phyloP scores from a whole-genome alignment of 208 protist genomes.

The Trypanosoma lewisi region DNA sequence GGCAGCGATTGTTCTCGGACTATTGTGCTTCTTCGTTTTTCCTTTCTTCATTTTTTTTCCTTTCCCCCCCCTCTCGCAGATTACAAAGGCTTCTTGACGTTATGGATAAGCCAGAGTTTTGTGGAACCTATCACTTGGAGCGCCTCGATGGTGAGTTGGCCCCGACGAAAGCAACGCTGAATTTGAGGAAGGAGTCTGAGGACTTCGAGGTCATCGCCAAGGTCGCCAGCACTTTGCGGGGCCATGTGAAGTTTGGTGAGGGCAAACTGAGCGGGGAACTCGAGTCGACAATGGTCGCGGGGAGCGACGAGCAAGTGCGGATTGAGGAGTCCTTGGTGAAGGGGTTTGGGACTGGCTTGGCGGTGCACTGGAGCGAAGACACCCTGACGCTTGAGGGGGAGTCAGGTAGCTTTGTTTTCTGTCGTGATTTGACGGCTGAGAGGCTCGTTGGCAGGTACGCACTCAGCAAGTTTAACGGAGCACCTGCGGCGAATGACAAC shows the following conservation, averaged over 20 bases:
- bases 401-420: constrained; percentile 39
- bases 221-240: constrained; percentile 50
- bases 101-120: constrained; percentile 39
- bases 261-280: constrained; percentile 38
- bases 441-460: constrained; percentile 61
- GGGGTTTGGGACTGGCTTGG: constrained; percentile 54
- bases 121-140: constrained; percentile 45
- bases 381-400: constrained; percentile 56
- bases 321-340: constrained; percentile 45
- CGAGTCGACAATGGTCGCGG: constrained; percentile 36
- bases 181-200: constrained; percentile 33
- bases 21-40: neutral
- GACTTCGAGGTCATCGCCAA: constrained; percentile 30
- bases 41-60: neutral
- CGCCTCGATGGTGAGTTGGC: constrained; percentile 43
- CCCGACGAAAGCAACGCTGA: constrained; percentile 31
- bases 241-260: constrained; percentile 32
- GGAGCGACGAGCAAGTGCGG: constrained; percentile 35
- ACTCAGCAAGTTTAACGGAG: constrained; percentile 49
- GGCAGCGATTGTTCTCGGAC: neutral
- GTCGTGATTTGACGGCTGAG: constrained; percentile 30
- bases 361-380: constrained; percentile 30
- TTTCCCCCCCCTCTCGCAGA: neutral
- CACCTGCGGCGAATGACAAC: constrained; percentile 34
- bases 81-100: neutral